Conservation (phyloP, 305 asterid species). For the Plantago lanceolata region DNA sequence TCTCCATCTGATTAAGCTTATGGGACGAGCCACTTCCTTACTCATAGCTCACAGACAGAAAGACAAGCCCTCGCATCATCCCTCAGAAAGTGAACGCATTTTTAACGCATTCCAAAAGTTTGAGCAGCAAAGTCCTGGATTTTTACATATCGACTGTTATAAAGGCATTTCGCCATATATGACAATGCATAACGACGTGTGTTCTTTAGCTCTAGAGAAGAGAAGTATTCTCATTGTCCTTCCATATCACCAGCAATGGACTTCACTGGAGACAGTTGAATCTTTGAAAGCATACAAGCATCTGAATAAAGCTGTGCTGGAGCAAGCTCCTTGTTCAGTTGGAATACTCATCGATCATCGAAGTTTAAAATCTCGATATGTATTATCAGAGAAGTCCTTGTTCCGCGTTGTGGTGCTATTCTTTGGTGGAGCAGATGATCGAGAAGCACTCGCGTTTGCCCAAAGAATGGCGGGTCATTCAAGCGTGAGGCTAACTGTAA, state of each 20-base stretch:
- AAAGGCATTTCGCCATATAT: constrained; percentile 54
- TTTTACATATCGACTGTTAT: constrained; percentile 36
- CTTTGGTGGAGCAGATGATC: constrained; percentile 61
- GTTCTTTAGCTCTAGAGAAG: constrained; percentile 55
- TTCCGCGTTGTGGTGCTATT: constrained; percentile 43
- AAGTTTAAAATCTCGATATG: constrained; percentile 25
- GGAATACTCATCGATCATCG: constrained; percentile 46
- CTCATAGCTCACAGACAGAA: constrained; percentile 36
- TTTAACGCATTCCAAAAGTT: constrained; percentile 42
- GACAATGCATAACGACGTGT: constrained; percentile 61
- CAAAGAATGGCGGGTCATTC: constrained; percentile 38
- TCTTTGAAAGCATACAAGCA: constrained; percentile 38
- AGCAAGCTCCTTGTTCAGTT: constrained; percentile 60
- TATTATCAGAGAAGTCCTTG: constrained; percentile 24
- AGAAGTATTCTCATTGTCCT: constrained; percentile 48
- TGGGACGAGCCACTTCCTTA: constrained; percentile 50
- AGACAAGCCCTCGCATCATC: constrained; percentile 30
- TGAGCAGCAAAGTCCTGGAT: constrained; percentile 37
- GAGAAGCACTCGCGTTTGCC: constrained; percentile 62
- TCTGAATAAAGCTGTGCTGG: constrained; percentile 41
- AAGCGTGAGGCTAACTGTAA: constrained; percentile 33
- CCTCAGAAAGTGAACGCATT: constrained; percentile 45
- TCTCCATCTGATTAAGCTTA: constrained; percentile 55
- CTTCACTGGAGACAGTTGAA: constrained; percentile 30
- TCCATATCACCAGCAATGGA: constrained; percentile 44